Conservation (phyloP, 208 protist genomes). For the Crithidia fasciculata region DNA sequence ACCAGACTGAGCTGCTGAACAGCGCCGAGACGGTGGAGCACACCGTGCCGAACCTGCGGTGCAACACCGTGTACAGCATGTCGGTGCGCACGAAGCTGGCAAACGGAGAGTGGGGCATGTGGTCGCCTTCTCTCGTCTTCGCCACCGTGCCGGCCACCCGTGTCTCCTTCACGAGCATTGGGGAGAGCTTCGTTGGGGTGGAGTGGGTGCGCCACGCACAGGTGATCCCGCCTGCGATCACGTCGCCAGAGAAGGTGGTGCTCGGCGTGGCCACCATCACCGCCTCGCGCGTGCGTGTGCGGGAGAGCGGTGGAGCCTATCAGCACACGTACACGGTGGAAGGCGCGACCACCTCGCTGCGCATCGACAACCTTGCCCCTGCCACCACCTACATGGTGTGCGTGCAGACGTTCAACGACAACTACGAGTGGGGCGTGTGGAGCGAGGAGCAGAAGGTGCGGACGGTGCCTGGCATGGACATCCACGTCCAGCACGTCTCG, state of each 20-base stretch:
- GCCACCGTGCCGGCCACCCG: conserved; percentile 83
- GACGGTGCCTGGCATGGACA: conserved; percentile 86
- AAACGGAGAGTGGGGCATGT: conserved; percentile 92
- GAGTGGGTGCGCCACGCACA: conserved; percentile 84
- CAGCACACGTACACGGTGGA: conserved; percentile 74
- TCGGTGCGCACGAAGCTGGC: conserved; percentile 86
- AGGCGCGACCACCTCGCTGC: conserved; percentile 64
- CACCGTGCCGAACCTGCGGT: conserved; percentile 85
- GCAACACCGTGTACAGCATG: conserved; percentile 89
- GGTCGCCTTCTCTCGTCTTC: conserved; percentile 81
- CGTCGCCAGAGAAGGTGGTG: conserved; percentile 50
- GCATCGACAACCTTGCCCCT: conserved; percentile 68
- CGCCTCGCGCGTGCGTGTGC: conserved; percentile 84
- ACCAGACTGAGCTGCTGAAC: conserved; percentile 85
- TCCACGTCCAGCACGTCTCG: conserved; percentile 86
- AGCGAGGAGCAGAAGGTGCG: conserved; percentile 87
- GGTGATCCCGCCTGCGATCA: conserved; percentile 63
- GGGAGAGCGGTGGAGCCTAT: conserved; percentile 73
- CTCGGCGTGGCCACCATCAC: conserved; percentile 77
- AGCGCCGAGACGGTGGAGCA: conserved; percentile 64
- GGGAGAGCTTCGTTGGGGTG: conserved; percentile 82
- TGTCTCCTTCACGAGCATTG: conserved; percentile 83
- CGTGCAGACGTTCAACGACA: conserved; percentile 92
- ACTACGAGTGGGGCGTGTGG: conserved; percentile 92
- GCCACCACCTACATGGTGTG: conserved; percentile 88